A percentile compares a stretch with the other conserved stretches of the same genome.
Evolutionary conservation across 2,329 filamentous ascomycete species (phyloP).

Genomic region (Fonsecaea erecta): DNA sequence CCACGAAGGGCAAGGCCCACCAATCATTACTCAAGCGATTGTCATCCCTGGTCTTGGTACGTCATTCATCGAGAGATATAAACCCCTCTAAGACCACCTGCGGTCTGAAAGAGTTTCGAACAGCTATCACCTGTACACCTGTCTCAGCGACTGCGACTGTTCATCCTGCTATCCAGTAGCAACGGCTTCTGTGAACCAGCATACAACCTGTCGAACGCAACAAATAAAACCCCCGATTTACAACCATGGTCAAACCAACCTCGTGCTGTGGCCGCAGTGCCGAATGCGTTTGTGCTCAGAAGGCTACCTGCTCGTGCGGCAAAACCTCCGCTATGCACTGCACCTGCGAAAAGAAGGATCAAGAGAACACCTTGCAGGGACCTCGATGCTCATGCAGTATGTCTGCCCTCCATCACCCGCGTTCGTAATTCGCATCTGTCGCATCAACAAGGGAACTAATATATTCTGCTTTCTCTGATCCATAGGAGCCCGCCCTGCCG

Average conservation of each 20-base stretch:
- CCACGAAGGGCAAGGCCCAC: not conserved
- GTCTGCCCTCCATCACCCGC: constrained; percentile 37
- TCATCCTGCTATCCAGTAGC: not conserved
- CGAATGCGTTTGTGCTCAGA: constrained; percentile 62
- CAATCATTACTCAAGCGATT: constrained; percentile 10
- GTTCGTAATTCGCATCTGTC: not conserved
- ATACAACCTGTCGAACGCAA: not conserved
- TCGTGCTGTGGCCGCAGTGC: constrained; percentile 66
- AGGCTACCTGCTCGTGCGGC: constrained; percentile 82
- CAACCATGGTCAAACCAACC: constrained; percentile 51
- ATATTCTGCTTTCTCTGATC: not conserved
- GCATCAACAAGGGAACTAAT: not conserved
- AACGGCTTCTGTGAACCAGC: not conserved
- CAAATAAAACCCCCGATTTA: constrained; percentile 24
- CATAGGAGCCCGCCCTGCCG: constrained; percentile 71
- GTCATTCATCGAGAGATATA: constrained; percentile 7
- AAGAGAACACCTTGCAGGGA: constrained; percentile 75
- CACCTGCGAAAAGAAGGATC: constrained; percentile 74
- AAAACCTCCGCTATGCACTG: constrained; percentile 85
- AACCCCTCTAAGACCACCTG: not conserved
- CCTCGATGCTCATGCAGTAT: constrained; percentile 80
- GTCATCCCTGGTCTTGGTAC: constrained; percentile 10
- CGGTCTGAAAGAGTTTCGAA: not conserved
- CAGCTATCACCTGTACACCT: not conserved
- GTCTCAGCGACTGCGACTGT: not conserved